Evolutionary conservation across 768 basidiomycete genomes (phyloP).

Genomic region (Boletus tylopilopsis): DNA sequence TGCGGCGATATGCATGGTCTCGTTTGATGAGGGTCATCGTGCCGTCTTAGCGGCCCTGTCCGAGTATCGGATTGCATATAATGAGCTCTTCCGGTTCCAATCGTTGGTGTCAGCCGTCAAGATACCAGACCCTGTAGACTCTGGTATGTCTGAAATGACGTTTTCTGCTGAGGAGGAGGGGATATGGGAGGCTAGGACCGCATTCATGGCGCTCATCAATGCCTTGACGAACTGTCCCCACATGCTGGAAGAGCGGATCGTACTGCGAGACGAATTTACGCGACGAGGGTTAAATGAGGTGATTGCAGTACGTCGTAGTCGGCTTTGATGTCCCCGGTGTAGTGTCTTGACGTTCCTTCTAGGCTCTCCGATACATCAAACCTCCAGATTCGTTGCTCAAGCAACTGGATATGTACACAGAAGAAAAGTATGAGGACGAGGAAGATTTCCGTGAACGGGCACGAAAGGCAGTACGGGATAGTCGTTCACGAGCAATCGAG

Average conservation of each 20-base stretch:
- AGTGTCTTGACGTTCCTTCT: background rate
- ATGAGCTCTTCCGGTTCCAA: conserved; percentile 79
- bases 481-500: conserved; percentile 15
- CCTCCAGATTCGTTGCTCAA: conserved; percentile 77
- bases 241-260: conserved; percentile 70
- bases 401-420: conserved; percentile 77
- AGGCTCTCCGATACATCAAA: conserved; percentile 73
- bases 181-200: conserved; percentile 77
- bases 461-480: conserved; percentile 33
- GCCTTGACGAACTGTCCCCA: conserved; percentile 68
- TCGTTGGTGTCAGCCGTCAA: conserved; percentile 62
- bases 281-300: conserved; percentile 80
- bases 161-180: conserved; percentile 58
- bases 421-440: conserved; percentile 90
- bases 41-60: conserved; percentile 75
- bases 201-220: conserved; percentile 75
- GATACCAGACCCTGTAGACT: conserved; percentile 43
- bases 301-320: conserved; percentile 60
- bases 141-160: conserved; percentile 28
- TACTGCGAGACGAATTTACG: conserved; percentile 79
- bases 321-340: background rate
- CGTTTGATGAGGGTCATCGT: conserved; percentile 64
- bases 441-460: conserved; percentile 74
- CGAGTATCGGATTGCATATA: conserved; percentile 68
- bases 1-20: conserved; percentile 79